Conservation (phyloP, 2,329 filamentous ascomycete species). For the Colletotrichum australisinense region DNA sequence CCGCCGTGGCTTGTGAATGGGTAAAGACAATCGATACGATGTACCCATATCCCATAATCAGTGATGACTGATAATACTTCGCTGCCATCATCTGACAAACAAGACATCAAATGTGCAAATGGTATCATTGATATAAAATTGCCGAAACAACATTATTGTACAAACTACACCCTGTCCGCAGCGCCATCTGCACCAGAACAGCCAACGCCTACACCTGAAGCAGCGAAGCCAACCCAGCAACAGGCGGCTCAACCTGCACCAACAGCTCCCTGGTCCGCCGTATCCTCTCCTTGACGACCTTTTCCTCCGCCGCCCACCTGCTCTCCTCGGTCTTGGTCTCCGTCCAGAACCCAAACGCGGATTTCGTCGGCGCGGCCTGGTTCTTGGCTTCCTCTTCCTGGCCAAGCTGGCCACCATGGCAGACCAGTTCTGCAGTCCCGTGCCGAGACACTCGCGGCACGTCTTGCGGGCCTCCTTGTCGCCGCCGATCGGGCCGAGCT, state of each 20-base stretch:
- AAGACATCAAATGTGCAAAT: background rate
- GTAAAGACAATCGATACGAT: no score
- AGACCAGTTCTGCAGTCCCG: conserved; percentile 84
- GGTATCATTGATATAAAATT: background rate
- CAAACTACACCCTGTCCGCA: background rate
- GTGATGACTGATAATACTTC: no score
- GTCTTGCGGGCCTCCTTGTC: conserved; percentile 54
- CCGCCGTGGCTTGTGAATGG: no score
- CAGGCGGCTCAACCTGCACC: conserved; percentile 57
- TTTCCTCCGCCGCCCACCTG: conserved; percentile 66
- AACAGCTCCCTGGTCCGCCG: conserved; percentile 63
- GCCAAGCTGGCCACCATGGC: conserved; percentile 79
- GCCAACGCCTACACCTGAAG: conserved; percentile 51
- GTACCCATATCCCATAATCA: no score
- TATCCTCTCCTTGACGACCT: conserved; percentile 64
- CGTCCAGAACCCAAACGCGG: conserved; percentile 56
- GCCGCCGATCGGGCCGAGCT: conserved; percentile 42
- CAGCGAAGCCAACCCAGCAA: conserved; percentile 46
- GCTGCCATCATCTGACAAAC: no score
- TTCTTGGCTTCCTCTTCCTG: conserved; percentile 57
- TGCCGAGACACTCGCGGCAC: conserved; percentile 81
- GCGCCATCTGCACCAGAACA: background rate
- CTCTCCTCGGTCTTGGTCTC: conserved; percentile 48
- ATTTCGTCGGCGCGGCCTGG: conserved; percentile 39
- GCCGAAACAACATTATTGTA: background rate